These are phyloP conservation scores for Pseudocercospora macadamiae DNA, from an alignment of 2,329 filamentous ascomycete species.

Conservation along the genomic window DNA sequence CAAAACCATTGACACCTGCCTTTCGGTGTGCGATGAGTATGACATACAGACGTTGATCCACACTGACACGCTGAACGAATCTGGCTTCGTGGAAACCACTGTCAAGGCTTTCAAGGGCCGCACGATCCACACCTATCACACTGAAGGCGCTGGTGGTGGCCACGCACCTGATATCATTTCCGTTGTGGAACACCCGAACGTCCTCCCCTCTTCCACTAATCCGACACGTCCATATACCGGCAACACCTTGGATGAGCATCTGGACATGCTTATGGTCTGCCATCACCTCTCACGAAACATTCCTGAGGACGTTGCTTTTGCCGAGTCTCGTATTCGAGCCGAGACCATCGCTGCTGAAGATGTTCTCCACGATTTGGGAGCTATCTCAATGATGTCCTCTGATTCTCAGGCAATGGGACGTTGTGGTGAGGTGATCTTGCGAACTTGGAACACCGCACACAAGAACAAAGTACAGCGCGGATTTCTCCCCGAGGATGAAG, in stretches of 20 bases:
- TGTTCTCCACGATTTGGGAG: conserved; percentile 89
- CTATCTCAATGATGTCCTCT: conserved; percentile 96
- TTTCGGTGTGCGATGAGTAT: conserved; percentile 79
- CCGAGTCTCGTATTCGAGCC: conserved; percentile 88
- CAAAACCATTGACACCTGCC: conserved; percentile 85
- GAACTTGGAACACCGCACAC: conserved; percentile 96
- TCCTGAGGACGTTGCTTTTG: conserved; percentile 93
- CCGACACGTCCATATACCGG: conserved; percentile 86
- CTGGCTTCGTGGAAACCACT: conserved; percentile 93
- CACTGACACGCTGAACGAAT: conserved; percentile 94
- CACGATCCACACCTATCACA: conserved; percentile 96
- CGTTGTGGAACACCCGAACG: conserved; percentile 85
- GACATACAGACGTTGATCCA: conserved; percentile 95
- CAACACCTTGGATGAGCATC: conserved; percentile 93
- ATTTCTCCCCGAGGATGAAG: conserved; percentile 73
- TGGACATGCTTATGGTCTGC: conserved; percentile 99
- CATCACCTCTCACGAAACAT: conserved; percentile 92
- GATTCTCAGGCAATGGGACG: conserved; percentile 97
- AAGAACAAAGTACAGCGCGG: conserved; percentile 94
- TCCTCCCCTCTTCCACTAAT: conserved; percentile 88
- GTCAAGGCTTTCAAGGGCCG: conserved; percentile 82
- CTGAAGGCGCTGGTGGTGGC: conserved; percentile 90
- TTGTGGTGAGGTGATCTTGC: conserved; percentile 87
- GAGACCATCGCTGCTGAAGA: conserved; percentile 98
- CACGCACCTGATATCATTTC: conserved; percentile 96